Base-by-base conservation (phyloP, 495 filamentous ascomycete genomes). In the Xeromyces bisporus region DNA sequence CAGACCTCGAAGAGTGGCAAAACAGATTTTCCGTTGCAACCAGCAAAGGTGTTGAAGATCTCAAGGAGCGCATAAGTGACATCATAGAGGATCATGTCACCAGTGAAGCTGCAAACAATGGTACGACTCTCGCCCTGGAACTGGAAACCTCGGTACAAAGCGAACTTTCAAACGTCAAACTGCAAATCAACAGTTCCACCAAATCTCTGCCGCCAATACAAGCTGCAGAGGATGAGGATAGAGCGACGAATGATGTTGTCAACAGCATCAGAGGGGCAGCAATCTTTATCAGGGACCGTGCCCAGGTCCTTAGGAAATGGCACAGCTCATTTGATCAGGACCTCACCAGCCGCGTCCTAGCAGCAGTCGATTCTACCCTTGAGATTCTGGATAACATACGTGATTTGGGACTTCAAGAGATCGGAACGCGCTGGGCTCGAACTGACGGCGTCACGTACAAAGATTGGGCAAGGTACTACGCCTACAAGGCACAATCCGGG, bases 371-470 rank as follows among this genome's bases (percentile, higher is more conserved):
- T 35, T 77, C 75, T 13, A 92, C 86, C 6, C 68, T 96, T 15
- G 65, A 71, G 33, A 79, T 91, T 20, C 66, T 99, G 21, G 80
- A 89, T 39, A 66, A 69, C 31, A 84, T 93, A 34, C 71, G 81
- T 13, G 84, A 94, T 39, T 63, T 93, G 6, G 84, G 85, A 2
- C 64, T 99, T 6, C 84, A 93, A 46, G 87, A 93, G 45, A 81
- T 99, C 32, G 91, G 91, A 24, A 86, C 91, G 71, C 81, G 89
- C 36, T 99, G 91, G 86, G 85, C 86, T 1, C 91, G 81, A 77
- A 92, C 82, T 67, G 87, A 94, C 31, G 78, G 78, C 23, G 71
- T 99, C 36, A 86, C 85, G 4, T 93, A 96, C 62, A 86, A 89
- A 43, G 85, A 94, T 48, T 99, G 91, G 91, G 69, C 71, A 16